Percentiles rank a stretch among this genome's conserved stretches.
phyloP scores from a whole-genome alignment of 2,329 filamentous ascomycete genomes.

The Colletotrichum sp. region DNA sequence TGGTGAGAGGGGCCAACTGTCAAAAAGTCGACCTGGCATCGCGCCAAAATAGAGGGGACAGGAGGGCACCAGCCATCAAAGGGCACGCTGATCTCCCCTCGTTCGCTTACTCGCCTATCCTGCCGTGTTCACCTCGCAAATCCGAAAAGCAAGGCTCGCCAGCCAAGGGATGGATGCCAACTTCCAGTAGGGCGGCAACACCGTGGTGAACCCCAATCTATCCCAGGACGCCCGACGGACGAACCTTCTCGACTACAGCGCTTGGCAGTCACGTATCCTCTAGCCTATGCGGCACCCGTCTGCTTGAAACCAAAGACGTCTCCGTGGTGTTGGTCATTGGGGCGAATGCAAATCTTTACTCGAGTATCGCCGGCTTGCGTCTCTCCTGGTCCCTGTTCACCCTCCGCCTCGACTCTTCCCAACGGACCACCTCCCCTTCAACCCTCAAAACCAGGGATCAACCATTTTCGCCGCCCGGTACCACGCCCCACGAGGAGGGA shows the following conservation, averaged over 20 bases:
- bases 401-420: slow-evolving; percentile 19
- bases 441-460: slow-evolving; percentile 20
- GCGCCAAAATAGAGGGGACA: slow-evolving; percentile 16
- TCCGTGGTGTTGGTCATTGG: slow-evolving; percentile 19
- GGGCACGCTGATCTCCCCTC: slow-evolving; percentile 17
- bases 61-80: slow-evolving; percentile 12
- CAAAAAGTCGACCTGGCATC: slow-evolving; percentile 15
- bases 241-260: slow-evolving; percentile 17
- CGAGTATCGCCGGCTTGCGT: slow-evolving; percentile 12
- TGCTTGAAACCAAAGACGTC: slow-evolving; percentile 22
- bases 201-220: slow-evolving; percentile 7
- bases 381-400: slow-evolving; percentile 22
- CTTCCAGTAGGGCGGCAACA: neutral
- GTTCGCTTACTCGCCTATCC: neutral
- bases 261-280: slow-evolving; percentile 24
- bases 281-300: slow-evolving; percentile 19
- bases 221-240: slow-evolving; percentile 17
- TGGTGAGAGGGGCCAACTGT: slow-evolving; percentile 22
- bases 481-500: slow-evolving; percentile 16
- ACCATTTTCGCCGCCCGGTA: slow-evolving; percentile 15
- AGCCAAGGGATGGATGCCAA: slow-evolving; percentile 5
- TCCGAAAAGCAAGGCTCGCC: neutral
- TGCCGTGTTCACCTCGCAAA: neutral
- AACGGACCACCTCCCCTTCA: slow-evolving; percentile 13
- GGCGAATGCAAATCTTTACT: slow-evolving; percentile 23